Base-by-base conservation (phyloP, 2,329 filamentous ascomycete species). In the Stachybotrys elegans region DNA sequence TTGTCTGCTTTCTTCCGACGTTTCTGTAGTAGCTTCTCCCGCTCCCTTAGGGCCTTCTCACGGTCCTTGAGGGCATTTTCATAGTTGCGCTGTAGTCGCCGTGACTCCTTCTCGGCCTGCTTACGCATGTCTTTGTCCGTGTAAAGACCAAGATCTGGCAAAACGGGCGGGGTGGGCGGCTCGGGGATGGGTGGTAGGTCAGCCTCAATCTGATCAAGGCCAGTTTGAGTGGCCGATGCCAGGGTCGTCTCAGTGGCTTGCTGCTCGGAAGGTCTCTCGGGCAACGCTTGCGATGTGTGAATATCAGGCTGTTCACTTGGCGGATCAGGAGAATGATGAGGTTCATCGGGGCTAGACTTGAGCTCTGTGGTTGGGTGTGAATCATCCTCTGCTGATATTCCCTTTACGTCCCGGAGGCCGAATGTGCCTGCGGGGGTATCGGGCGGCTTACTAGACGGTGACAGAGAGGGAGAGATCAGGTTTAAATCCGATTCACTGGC, bases 61-160 rank as follows among this genome's bases (percentile, higher is more conserved):
- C 80, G 80, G 47, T 82, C 75, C 61, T 86, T 88, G 48, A 86
- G 62, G 11, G 81, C 78, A 55, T 79, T 74, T 22, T 84, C 76
- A 57, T 88, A 85, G 8, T 72, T 71, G 57, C 87, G 87, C 23
- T 80, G 69, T 1, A 72, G 70, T 12, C 76, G 73, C 42, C 79
- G 78, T 44, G 81, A 73, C 54, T 88, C 83, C 45, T 83, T 86
- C 54, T 88, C 81, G 2, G 82, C 84, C 32, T 81, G 72, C 54
- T 86, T 88, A 8, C 80, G 78, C 22, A 78, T 70, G 6, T 80
- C 76, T 55, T 84, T 84, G 61, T 88, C 81, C 2, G 73, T 66
- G 57, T 79, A 83, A 38, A 71, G 65, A 36, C 71, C 68, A 2
- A 83, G 60, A 51, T 89, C 75, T 2, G 84, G 75, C 7, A 57